A percentile compares a stretch with the other conserved stretches of the same genome.
Evolutionary conservation across 192 early-diverging fungal species (phyloP).

Genomic region (Gorgonomyces haynaldii): DNA sequence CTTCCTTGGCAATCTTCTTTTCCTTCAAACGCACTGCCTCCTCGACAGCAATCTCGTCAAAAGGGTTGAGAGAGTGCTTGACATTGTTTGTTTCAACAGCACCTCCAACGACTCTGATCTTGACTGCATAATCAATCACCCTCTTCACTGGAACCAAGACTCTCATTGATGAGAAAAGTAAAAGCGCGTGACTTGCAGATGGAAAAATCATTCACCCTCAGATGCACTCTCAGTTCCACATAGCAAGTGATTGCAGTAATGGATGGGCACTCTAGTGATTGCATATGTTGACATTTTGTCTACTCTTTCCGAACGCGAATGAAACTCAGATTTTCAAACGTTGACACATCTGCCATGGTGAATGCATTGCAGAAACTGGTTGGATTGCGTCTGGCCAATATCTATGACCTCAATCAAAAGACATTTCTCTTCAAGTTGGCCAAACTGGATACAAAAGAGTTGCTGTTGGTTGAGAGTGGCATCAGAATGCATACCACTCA

Average conservation of each 20-base stretch:
- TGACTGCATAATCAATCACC: slow-evolving; percentile 97
- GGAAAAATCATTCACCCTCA: no score
- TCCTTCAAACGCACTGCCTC: slow-evolving; percentile 92
- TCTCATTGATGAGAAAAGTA: no score
- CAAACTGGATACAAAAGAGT: slow-evolving; percentile 75
- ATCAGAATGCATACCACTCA: slow-evolving; percentile 86
- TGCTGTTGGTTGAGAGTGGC: slow-evolving; percentile 86
- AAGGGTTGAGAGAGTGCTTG: slow-evolving; percentile 98
- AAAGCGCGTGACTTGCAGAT: no score
- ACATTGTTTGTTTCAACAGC: slow-evolving; percentile 86
- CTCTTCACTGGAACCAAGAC: slow-evolving; percentile 92
- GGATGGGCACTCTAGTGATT: no score
- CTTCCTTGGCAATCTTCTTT: slow-evolving; percentile 61
- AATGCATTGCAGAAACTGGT: slow-evolving; percentile 61
- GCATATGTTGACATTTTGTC: no score
- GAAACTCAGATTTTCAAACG: slow-evolving; percentile 70
- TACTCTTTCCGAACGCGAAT: no score
- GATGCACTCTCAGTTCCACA: no score
- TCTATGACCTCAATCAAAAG: slow-evolving; percentile 87
- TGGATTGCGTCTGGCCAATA: slow-evolving; percentile 80
- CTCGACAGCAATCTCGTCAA: slow-evolving; percentile 98
- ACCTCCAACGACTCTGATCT: slow-evolving; percentile 85
- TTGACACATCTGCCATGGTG: slow-evolving; percentile 79
- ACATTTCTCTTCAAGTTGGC: slow-evolving; percentile 91
- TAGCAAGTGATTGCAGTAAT: no score